Evolutionary conservation across 1,139 yeast species (phyloP).

Genomic region (Candida pseudocylindracea): DNA sequence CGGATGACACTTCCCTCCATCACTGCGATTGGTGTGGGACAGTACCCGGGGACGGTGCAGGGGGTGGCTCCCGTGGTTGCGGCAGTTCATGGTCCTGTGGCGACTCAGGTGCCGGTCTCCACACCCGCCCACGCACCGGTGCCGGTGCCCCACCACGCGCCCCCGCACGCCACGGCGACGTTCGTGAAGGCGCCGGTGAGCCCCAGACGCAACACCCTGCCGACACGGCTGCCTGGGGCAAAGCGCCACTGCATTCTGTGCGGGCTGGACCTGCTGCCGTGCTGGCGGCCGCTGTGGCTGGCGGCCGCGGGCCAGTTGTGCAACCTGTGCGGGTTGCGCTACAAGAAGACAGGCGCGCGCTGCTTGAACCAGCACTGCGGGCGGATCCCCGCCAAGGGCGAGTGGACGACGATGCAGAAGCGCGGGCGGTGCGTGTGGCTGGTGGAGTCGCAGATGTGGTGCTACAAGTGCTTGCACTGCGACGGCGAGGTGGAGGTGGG

Average conservation of each 20-base stretch:
- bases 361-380: conserved; percentile 59
- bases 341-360: conserved; percentile 83
- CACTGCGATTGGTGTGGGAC: too few relatives aligned
- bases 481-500: conserved; percentile 22
- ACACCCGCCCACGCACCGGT: too few relatives aligned
- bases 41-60: too few relatives aligned
- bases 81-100: too few relatives aligned
- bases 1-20: too few relatives aligned
- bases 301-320: conserved; percentile 76
- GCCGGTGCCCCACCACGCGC: conserved; percentile 14
- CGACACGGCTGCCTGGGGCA: conserved; percentile 10
- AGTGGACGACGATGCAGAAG: conserved; percentile 75
- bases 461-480: conserved; percentile 52
- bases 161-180: conserved; percentile 6
- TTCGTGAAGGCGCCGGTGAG: conserved; percentile 12
- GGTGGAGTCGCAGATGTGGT: conserved; percentile 17
- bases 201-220: conserved; percentile 12
- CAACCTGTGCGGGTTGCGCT: conserved; percentile 87
- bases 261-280: conserved; percentile 80
- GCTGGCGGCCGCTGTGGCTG: conserved; percentile 98
- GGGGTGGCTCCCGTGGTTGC: too few relatives aligned
- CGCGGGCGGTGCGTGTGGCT: conserved; percentile 13
- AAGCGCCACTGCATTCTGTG: conserved; percentile 66
- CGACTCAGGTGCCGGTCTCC: too few relatives aligned
- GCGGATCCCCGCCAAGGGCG: conserved; percentile 90